phyloP scores from a whole-genome alignment of 1,284 basidiomycete genomes.

The Apiotrichum laibachii region DNA sequence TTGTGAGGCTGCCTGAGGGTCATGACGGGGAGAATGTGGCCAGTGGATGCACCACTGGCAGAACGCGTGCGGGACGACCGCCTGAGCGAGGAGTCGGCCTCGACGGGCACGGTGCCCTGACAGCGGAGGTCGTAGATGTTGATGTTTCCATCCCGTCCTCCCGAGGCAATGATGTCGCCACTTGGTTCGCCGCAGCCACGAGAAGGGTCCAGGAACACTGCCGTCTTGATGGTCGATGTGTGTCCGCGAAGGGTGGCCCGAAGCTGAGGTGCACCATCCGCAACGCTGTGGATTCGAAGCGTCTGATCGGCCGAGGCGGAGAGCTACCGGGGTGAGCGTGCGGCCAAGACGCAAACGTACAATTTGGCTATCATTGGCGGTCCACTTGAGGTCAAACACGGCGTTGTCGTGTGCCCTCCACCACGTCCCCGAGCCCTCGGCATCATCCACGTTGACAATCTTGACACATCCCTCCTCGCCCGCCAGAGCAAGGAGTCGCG shows the following conservation, averaged over 20 bases:
- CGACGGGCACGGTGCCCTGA: constrained; percentile 15
- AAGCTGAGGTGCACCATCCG: constrained; percentile 23
- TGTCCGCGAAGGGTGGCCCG: constrained; percentile 44
- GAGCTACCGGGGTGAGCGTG: constrained; percentile 27
- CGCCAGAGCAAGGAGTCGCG: constrained; percentile 39
- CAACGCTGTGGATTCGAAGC: constrained; percentile 39
- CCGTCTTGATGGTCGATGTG: constrained; percentile 47
- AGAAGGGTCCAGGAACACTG: constrained; percentile 39
- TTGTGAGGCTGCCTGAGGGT: constrained; percentile 21
- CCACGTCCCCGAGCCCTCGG: constrained; percentile 20
- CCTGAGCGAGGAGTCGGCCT: background rate
- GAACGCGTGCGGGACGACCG: constrained; percentile 7
- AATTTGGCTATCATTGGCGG: constrained; percentile 57
- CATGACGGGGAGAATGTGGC: constrained; percentile 13
- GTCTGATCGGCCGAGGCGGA: constrained; percentile 49
- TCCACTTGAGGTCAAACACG: constrained; percentile 76
- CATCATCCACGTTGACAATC: constrained; percentile 41
- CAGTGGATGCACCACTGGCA: background rate
- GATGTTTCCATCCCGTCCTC: constrained; percentile 51
- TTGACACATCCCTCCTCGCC: constrained; percentile 45
- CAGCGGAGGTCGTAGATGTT: constrained; percentile 50
- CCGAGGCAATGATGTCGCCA: constrained; percentile 40
- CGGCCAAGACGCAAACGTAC: constrained; percentile 28
- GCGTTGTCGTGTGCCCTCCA: constrained; percentile 67
- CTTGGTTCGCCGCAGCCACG: constrained; percentile 19